These are phyloP conservation scores for Aspergillus pseudotamarii DNA, from an alignment of 2,329 filamentous ascomycete genomes.

Conservation along the genomic window DNA sequence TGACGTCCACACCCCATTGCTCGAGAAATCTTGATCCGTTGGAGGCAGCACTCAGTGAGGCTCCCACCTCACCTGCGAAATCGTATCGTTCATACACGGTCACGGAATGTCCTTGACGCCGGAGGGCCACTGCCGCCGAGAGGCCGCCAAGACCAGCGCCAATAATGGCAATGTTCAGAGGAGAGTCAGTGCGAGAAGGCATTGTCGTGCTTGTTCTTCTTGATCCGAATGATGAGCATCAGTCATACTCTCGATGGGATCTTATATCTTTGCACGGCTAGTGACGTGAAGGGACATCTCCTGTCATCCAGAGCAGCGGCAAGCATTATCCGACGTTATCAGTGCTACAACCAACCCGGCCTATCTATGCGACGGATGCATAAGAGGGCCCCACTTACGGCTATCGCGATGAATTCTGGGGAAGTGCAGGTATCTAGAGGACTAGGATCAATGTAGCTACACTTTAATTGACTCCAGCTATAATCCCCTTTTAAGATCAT, in stretches of 20 bases:
- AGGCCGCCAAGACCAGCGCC: conserved; percentile 25
- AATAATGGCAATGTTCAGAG: conserved; percentile 28
- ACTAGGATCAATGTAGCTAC: neutral
- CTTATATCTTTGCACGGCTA: neutral
- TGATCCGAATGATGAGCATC: neutral
- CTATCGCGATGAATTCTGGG: neutral
- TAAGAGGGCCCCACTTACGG: neutral
- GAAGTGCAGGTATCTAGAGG: neutral
- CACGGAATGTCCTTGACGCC: conserved; percentile 20
- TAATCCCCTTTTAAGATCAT: conserved; percentile 8
- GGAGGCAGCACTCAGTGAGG: conserved; percentile 25
- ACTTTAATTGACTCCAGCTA: neutral
- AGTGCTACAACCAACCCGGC: neutral
- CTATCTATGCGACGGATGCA: conserved; percentile 33
- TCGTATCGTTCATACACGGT: conserved; percentile 27
- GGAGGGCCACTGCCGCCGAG: conserved; percentile 8
- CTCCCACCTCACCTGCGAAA: conserved; percentile 26
- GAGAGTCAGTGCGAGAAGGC: conserved; percentile 26
- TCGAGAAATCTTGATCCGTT: conserved; percentile 26
- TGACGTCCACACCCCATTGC: conserved; percentile 26
- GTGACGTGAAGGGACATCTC: neutral
- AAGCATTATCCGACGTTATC: neutral
- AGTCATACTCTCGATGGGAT: neutral
- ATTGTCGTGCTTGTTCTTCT: conserved; percentile 10
- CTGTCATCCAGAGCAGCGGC: neutral